Percentiles rank a stretch among this genome's conserved stretches.
phyloP scores from a whole-genome alignment of 495 filamentous ascomycete genomes.

The Hypoxylon fragiforme region DNA sequence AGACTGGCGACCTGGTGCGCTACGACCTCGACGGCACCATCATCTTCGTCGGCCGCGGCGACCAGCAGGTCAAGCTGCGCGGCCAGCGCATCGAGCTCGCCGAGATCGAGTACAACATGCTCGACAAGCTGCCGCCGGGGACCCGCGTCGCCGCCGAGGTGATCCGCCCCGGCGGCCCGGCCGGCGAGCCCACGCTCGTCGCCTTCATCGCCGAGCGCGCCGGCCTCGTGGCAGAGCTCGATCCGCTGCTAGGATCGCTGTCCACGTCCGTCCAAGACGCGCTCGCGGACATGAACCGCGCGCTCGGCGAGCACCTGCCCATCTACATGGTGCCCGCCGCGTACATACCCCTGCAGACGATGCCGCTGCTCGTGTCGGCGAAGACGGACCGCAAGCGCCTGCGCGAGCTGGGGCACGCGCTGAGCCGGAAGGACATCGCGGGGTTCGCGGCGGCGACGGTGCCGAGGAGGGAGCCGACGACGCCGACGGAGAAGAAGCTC shows the following conservation, averaged over 20 bases:
- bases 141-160: slow-evolving; percentile 48
- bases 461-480: slow-evolving; percentile 33
- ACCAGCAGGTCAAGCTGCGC: slow-evolving; percentile 67
- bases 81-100: slow-evolving; percentile 68
- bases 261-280: slow-evolving; percentile 35
- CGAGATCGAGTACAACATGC: slow-evolving; percentile 65
- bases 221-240: slow-evolving; percentile 24
- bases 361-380: slow-evolving; percentile 60
- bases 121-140: slow-evolving; percentile 38
- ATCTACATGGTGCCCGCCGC: slow-evolving; percentile 65
- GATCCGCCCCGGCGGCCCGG: slow-evolving; percentile 43
- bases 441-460: slow-evolving; percentile 26
- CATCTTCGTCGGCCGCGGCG: slow-evolving; percentile 64
- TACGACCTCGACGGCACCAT: slow-evolving; percentile 62
- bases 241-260: slow-evolving; percentile 30
- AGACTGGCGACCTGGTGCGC: slow-evolving; percentile 66
- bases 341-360: slow-evolving; percentile 59
- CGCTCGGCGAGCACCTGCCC: slow-evolving; percentile 46
- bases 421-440: slow-evolving; percentile 41
- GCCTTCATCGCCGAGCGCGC: slow-evolving; percentile 42
- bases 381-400: slow-evolving; percentile 67
- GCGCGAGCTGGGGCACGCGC: slow-evolving; percentile 39
- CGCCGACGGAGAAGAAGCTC: slow-evolving; percentile 36
- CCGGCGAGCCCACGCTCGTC: slow-evolving; percentile 44
- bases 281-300: slow-evolving; percentile 33